Base-by-base conservation (phyloP, 2,329 filamentous ascomycete genomes). In the Zopfia rhizophila region DNA sequence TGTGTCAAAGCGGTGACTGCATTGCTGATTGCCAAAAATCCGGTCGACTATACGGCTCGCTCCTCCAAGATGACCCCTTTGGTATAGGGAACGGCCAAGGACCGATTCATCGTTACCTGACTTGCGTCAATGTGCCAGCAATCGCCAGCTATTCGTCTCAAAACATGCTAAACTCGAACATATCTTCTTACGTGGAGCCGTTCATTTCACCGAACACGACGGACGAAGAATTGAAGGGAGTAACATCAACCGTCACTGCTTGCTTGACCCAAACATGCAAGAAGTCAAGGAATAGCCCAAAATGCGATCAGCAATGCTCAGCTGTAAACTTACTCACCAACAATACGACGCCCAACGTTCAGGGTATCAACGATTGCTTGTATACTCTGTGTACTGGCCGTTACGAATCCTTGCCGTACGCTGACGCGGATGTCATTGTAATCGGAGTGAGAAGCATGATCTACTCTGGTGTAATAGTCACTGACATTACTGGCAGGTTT, bases 391-490 rank as follows among this genome's bases (percentile, higher is more conserved):
- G 56, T 29, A 46, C 23, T 13, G 38, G 35, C 12, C 24, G 24
- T 3, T 48, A 57, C 22, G 14, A 39, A 10, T 44, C 42, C 16
- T 37, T 57, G 18, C 56, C 56, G 8, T 59, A 24, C 39, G 56
- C 56, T 1, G 56, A 59, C 45, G 51, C 50, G 10, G 56, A 59
- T 38, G 44, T 59, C 3, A 43, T 59, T 8, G 56, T 53, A 2
- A 55, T 57, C 32, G 56, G 56, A 8, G 56, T 59, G 22, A 45
- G 56, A 27, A 11, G 12, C 30, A 7, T 22, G 8, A 33, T 29
- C 12, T 29, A 12, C 41, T 31, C 6, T 4, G 3, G 5, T 13
- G 14, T 35, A 10, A 46, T 14, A 24, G 13, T 7, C 16, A 25
- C 7, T 16, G 22, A 16, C n/a, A 16, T 7, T 28, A 12, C 12